Base-by-base conservation (phyloP, 2,329 filamentous ascomycete species). In the Chaetomiaceae sp. region DNA sequence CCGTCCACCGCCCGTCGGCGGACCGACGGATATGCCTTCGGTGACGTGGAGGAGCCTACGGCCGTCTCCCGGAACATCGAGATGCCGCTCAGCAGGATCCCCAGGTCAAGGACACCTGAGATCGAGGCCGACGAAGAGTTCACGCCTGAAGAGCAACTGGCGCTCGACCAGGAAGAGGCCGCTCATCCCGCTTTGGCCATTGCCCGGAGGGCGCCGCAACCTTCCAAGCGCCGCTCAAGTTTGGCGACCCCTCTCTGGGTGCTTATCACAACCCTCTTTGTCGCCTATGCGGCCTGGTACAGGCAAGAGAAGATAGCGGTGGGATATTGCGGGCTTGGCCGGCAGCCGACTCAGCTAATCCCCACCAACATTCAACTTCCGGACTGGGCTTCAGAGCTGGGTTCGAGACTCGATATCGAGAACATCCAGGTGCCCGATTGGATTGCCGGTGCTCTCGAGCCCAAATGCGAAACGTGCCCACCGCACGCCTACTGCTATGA, bases 271-370 rank as follows among this genome's bases (percentile, higher is more conserved):
- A 84, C 86, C 0, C 71, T 94, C 9, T 69, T 94, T 6, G 80
- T 80, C 29, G 83, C 86, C 0, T 89, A 95, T 58, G 86, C 79
- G 27, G 81, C 81, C 8, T 94, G 91, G 81, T 99, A 91, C 74
- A 80, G 92, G 44, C 89, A 96, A 66, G 94, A 99, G 71, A 97
- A 97, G 76, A 75, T 96, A n/a, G 87, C 89, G 14, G 89, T 97
- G 18, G 94, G 95, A 30, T 99, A 95, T 66, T 99, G 94, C 67
- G 90, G 91, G 11, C 80, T 95, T 48, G 94, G 87, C 21, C 81
- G 85, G 48, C 75, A 82, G 43, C 80, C 77, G 2, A 74, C 71
- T 29, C 65, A 74, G 58, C 65, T 82, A 27, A 67, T 82, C 16
- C 77, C 78, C 10, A 66, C 69, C n/a, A 67, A 65, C 53, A 60